Evolutionary conservation across 1,284 basidiomycete species (phyloP), one percentile per base, ranked within the genome.

Genomic region (Cutaneotrichosporon mucoides): DNA sequence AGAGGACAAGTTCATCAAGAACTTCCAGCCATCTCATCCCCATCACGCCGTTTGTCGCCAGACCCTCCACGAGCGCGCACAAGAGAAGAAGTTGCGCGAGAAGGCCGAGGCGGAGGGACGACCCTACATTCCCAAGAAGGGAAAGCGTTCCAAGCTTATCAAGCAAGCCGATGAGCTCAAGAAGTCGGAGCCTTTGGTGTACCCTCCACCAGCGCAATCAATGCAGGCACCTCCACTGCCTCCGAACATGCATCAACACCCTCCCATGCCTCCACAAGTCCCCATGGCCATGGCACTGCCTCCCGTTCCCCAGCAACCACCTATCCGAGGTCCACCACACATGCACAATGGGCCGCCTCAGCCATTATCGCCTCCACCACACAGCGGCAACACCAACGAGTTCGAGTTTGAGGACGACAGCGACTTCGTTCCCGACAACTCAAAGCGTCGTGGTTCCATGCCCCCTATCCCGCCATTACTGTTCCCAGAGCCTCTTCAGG

Each of bases 1-100:
- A 2, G 72, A 72, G 49, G 69, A 73, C 6, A 75, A 75, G 62
- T 76, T 76, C 49, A 75, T 75, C 69, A 76, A 76, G 61, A 76
- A 73, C 56, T 75, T 76, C 41, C 73, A 73, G 0, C 51, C 68
- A 1, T 62, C 57, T 0, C 73, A 76, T 52, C 69, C 72, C 16
- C 75, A 76, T 55, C 70, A 75, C 50, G 66, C 61, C 0, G 60
- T 63, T 11, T 76, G 75, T 62, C 68, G 71, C 8, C 75, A 76
- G 62, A 76, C 75, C 0, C 46, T 69, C 33, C 73, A 75, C 53
- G 75, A 76, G 55, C 56, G 63, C n/a, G 60, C 59, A 6, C 71
- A 73, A 53, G 75, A 76, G 64, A 59, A 66, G 41, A 72, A 71
- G 16, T 65, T 66, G 6, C 72, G 71, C 42, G 72, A 71, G 12